Evolutionary conservation across 139 green algal species (phyloP), one percentile per base, ranked within the genome.

Genomic region (Micractinium conductrix): DNA sequence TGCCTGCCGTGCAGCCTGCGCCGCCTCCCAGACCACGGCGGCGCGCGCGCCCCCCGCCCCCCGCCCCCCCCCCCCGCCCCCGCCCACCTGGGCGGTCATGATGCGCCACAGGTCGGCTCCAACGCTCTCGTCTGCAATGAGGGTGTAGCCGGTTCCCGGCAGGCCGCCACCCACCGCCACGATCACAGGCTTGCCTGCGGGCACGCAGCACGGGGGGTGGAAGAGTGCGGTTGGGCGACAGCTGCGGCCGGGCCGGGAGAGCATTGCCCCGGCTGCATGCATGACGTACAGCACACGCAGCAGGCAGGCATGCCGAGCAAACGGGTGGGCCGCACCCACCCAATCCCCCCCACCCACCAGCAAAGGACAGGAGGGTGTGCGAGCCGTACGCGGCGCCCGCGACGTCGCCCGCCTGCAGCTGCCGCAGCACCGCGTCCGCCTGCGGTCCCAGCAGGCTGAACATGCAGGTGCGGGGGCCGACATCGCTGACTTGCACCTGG

Each of bases 371-470:
- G 78, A 97, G 78, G 71, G 83, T 71, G 81, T 97, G 92, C 8
- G 53, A 53, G 67, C 91, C 88, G 30, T 90, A 82, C 0, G 76
- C 58, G 21, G 58, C 76, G 28, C 30, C 76, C 38, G 42, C 40
- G 26, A 82, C 55, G 58, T 10, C 76, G 24, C 30, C 76, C 76
- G 76, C 76, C 84, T 55, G 84, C 35, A 73, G 74, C 38, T 48
- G 65, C 75, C 42, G 62, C 55, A 69, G 30, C 89, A 96, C 68
- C 1, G 85, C 84, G 35, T 90, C 88, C 0, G 88, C 81, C 50
- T 88, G 83, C 4, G 94, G 93, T 0, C 95, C 95, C 48, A 95
- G 40, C 17, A 97, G 74, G 5, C 87, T 88, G 37, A 97, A 88
- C 92, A 96, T 94, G 28, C 53, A 53, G 17, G 83, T 93, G 0